Conservation (phyloP, 768 basidiomycete genomes). For the Agaricus sinodeliciosus region DNA sequence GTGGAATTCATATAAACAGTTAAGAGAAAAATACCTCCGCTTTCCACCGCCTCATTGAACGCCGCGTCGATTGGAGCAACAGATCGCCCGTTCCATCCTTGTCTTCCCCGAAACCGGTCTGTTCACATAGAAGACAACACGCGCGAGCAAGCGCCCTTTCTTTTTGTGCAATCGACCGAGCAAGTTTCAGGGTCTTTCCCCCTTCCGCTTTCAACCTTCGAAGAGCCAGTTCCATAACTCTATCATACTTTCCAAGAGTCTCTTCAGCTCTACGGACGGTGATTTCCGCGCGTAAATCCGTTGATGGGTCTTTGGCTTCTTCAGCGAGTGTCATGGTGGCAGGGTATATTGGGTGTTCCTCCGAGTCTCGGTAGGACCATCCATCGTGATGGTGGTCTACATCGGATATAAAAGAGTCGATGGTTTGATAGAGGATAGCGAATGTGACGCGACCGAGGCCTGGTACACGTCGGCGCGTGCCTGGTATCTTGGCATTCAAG, state of each 20-base stretch:
- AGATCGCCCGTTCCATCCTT: constrained; percentile 34
- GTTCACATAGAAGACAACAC: constrained; percentile 39
- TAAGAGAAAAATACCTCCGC: constrained; percentile 22
- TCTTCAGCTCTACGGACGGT: constrained; percentile 30
- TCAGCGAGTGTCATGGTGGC: constrained; percentile 38
- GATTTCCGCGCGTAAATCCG: constrained; percentile 32
- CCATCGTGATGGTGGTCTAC: constrained; percentile 39
- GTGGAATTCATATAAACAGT: not conserved
- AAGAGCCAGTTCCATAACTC: constrained; percentile 28
- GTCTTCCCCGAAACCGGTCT: constrained; percentile 37
- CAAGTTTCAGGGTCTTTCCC: constrained; percentile 23
- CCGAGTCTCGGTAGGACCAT: constrained; percentile 25
- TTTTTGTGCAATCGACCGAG: constrained; percentile 27
- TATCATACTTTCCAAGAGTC: constrained; percentile 28
- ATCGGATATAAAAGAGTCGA: constrained; percentile 37
- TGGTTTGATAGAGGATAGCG: constrained; percentile 32
- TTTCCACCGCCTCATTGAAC: constrained; percentile 35
- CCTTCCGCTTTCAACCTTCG: constrained; percentile 34
- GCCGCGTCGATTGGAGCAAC: constrained; percentile 30
- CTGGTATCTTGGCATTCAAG: constrained; percentile 29
- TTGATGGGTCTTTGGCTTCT: constrained; percentile 34
- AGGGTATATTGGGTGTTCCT: constrained; percentile 24
- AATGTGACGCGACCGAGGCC: constrained; percentile 35
- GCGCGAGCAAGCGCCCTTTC: constrained; percentile 32
- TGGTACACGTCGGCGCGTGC: constrained; percentile 26